These are phyloP conservation scores for Penicillium sp. DNA, from an alignment of 2,329 filamentous ascomycete species.

Conservation along the genomic window DNA sequence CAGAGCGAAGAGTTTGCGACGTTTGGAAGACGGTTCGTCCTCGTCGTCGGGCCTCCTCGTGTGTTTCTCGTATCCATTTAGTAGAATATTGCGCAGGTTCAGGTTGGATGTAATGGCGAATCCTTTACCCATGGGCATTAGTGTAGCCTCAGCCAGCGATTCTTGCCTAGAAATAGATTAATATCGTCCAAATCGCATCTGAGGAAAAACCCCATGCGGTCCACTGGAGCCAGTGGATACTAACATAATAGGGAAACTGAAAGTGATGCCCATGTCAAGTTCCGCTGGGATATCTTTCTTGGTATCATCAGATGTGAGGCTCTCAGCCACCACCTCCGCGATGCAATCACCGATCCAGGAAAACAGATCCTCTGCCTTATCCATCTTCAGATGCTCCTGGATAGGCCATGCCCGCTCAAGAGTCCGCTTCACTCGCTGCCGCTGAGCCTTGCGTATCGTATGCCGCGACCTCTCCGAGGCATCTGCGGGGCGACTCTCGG, in stretches of 20 bases:
- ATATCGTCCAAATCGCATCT: background rate
- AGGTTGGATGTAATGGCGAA: slow-evolving; percentile 61
- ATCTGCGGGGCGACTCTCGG: slow-evolving; percentile 35
- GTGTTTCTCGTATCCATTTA: slow-evolving; percentile 59
- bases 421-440: slow-evolving; percentile 51
- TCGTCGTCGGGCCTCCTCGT: slow-evolving; percentile 45
- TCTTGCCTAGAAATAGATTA: slow-evolving; percentile 49
- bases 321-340: slow-evolving; percentile 69
- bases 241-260: slow-evolving; percentile 56
- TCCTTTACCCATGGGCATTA: slow-evolving; percentile 64
- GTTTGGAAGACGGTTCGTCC: slow-evolving; percentile 48
- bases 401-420: slow-evolving; percentile 59
- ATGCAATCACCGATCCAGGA: slow-evolving; percentile 81
- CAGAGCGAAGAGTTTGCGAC: slow-evolving; percentile 54
- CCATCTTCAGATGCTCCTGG: slow-evolving; percentile 60
- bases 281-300: slow-evolving; percentile 48
- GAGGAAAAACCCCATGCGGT: background rate
- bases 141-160: slow-evolving; percentile 57
- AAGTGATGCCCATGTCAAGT: slow-evolving; percentile 54
- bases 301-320: slow-evolving; percentile 45
- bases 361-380: slow-evolving; percentile 76
- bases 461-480: slow-evolving; percentile 46
- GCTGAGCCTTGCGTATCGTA: slow-evolving; percentile 51
- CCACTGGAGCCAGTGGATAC: slow-evolving; percentile 14
- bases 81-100: slow-evolving; percentile 58